A percentile compares a stretch with the other conserved stretches of the same genome.
Evolutionary conservation across 1,284 basidiomycete genomes (phyloP).

Genomic region (Boletellus dicymbophilus): DNA sequence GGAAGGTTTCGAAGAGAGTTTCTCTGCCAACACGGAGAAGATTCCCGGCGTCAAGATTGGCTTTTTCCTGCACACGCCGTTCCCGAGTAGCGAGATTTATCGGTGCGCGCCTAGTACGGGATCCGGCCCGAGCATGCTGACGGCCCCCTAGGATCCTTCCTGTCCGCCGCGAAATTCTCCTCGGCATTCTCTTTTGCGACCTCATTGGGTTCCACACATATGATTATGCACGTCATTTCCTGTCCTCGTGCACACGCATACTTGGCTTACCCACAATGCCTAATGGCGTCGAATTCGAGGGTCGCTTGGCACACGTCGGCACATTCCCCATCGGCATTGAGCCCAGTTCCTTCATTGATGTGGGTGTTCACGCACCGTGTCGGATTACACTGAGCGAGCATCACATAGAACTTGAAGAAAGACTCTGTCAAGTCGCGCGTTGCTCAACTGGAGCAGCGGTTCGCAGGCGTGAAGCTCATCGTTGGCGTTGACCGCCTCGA

Average conservation of each 20-base stretch:
- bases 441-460: constrained; percentile 82
- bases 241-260: constrained; percentile 97
- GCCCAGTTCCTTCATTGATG: constrained; percentile 88
- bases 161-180: constrained; percentile 94
- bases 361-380: constrained; percentile 29
- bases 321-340: constrained; percentile 99
- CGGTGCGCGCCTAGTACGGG: constrained; percentile 54
- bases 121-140: constrained; percentile 10
- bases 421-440: constrained; percentile 82
- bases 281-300: constrained; percentile 96
- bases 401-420: constrained; percentile 70
- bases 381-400: constrained; percentile 1
- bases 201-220: constrained; percentile 99
- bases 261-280: constrained; percentile 97
- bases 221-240: constrained; percentile 99
- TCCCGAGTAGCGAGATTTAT: constrained; percentile 98
- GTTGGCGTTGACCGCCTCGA: constrained; percentile 98
- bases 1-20: constrained; percentile 71
- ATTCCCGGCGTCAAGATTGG: constrained; percentile 85
- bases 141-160: constrained; percentile 77
- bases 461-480: constrained; percentile 95
- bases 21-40: constrained; percentile 38
- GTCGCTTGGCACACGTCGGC: constrained; percentile 93
- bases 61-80: constrained; percentile 98
- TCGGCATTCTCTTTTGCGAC: constrained; percentile 95